Evolutionary conservation across 2,329 filamentous ascomycete species (phyloP).

Genomic region (Calonectria pteridis): DNA sequence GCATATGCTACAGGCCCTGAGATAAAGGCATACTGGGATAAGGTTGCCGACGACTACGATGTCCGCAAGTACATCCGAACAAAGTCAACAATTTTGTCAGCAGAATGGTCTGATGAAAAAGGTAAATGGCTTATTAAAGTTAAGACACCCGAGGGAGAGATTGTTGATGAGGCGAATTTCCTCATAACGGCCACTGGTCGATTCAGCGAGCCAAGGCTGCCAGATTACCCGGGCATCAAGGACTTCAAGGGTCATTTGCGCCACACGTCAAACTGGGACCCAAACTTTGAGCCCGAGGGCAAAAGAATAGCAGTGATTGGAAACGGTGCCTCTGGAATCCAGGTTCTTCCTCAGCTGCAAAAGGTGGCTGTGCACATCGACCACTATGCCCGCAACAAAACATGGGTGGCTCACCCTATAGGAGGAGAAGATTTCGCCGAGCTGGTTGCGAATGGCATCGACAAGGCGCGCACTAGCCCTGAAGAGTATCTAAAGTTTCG

Average conservation of each 20-base stretch:
- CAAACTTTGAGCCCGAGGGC: conserved; percentile 3
- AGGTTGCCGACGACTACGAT: conserved; percentile 6
- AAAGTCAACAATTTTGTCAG: background rate
- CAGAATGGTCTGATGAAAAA: conserved; percentile 10
- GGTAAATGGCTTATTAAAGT: conserved; percentile 11
- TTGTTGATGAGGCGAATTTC: conserved; percentile 16
- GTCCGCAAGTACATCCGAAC: conserved; percentile 9
- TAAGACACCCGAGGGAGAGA: background rate
- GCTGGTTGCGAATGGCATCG: conserved; percentile 2
- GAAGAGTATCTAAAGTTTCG: conserved; percentile 15
- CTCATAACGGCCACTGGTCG: background rate
- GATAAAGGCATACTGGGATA: conserved; percentile 11
- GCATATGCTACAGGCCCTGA: conserved; percentile 7
- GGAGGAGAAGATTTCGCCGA: conserved; percentile 16
- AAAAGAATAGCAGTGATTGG: conserved; percentile 12
- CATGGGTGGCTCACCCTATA: conserved; percentile 13
- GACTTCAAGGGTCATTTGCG: conserved; percentile 10
- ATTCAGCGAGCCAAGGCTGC: conserved; percentile 13
- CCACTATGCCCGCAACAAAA: conserved; percentile 18
- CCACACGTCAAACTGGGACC: conserved; percentile 17
- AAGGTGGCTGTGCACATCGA: conserved; percentile 2
- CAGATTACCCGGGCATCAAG: conserved; percentile 9
- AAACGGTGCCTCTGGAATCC: conserved; percentile 14
- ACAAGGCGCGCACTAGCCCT: conserved; percentile 10
- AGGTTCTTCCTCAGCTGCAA: conserved; percentile 7